These are phyloP conservation scores for Suillus subalutaceus DNA, from an alignment of 768 basidiomycete species.

Conservation along the genomic window DNA sequence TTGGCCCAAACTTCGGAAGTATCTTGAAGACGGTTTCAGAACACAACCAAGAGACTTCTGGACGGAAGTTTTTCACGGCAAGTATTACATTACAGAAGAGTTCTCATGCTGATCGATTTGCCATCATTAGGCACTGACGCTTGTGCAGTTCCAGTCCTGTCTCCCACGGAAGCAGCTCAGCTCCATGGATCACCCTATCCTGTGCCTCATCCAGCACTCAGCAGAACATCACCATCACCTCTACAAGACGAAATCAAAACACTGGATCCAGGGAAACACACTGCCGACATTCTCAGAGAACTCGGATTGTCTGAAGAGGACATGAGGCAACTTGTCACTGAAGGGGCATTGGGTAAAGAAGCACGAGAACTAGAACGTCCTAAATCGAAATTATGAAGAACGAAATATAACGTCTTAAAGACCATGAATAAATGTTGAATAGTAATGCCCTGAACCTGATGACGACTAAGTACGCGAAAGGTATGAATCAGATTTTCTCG, in stretches of 20 bases:
- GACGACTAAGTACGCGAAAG: too few species aligned
- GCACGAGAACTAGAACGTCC: slow-evolving; percentile 22
- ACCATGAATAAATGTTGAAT: background rate
- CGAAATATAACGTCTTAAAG: background rate
- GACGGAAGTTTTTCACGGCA: slow-evolving; percentile 68
- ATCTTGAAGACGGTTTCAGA: slow-evolving; percentile 66
- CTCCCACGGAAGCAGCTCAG: slow-evolving; percentile 59
- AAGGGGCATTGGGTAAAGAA: slow-evolving; percentile 51
- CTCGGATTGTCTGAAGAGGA: slow-evolving; percentile 50
- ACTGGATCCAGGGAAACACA: slow-evolving; percentile 56
- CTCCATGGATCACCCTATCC: slow-evolving; percentile 46
- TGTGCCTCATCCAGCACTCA: slow-evolving; percentile 53
- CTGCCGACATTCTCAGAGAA: slow-evolving; percentile 53
- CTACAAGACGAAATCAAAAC: slow-evolving; percentile 17
- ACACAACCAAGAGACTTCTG: slow-evolving; percentile 67
- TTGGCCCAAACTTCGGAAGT: slow-evolving; percentile 61
- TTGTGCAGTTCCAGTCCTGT: slow-evolving; percentile 70
- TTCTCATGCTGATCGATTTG: background rate
- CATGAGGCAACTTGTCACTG: slow-evolving; percentile 39
- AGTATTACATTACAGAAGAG: slow-evolving; percentile 16
- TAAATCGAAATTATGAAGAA: slow-evolving; percentile 30
- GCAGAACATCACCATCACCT: slow-evolving; percentile 32
- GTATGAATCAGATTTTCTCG: background rate
- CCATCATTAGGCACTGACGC: slow-evolving; percentile 62
- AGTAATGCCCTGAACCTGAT: background rate